Base-by-base conservation (phyloP, 2,329 filamentous ascomycete genomes). In the Blastomyces gilchristii region DNA sequence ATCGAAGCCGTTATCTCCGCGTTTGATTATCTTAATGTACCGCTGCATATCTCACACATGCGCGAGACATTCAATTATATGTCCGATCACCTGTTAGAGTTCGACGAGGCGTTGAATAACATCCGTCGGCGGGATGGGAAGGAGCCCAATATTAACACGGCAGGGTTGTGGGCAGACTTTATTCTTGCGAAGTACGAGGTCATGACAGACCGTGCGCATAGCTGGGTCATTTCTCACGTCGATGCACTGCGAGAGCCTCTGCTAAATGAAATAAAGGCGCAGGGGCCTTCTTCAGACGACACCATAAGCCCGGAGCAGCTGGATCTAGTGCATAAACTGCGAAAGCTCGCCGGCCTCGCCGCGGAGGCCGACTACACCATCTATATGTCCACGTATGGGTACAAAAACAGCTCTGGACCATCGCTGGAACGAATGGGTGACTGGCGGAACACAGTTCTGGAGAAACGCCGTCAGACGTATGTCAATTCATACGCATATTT, bases 21-120 rank as follows among this genome's bases (percentile, higher is more conserved):
- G 1, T 72, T 72, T 25, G 65, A 71, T 49, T 72, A 72, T 41
- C 59, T 72, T 28, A 71, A 71, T 43, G 49, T 60, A 7, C 62
- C 63, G 2, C 9, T 11, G 1, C 63, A 68, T 12, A 53, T 50
- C 6, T 25, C 49, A 0, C 56, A 67, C 52, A 63, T 72, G 22
- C 67, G 69, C 8, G 65, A 67, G 18, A 69, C 69, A 4, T 72
- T 67, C 43, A 72, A 72, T 47, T 22, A 65, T 14, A 69, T 72
- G 25, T 67, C 64, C 6, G 66, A 65, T 0, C 62, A 68, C 50
- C 65, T 68, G 66, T 47, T 16, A 9, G 60, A 63, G 9, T 58
- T 65, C 0, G 68, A 71, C 7, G 45, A 18, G 1, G 34, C 64
- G 14, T 41, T 71, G 14, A 71, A 72, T 34, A 56, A 39, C 5